These are phyloP conservation scores for Entomortierella lignicola DNA, from an alignment of 192 early-diverging fungal genomes.

Conservation along the genomic window DNA sequence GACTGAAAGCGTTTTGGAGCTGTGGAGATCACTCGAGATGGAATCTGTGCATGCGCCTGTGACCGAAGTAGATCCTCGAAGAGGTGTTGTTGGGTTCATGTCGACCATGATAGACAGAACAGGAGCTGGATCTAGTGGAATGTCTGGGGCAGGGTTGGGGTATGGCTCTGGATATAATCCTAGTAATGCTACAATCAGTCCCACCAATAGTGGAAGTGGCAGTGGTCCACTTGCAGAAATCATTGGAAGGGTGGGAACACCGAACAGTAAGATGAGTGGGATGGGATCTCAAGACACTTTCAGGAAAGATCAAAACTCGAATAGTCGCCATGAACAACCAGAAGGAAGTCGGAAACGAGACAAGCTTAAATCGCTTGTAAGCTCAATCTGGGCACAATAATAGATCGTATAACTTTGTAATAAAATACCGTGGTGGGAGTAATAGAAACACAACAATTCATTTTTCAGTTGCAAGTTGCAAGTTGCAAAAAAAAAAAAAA, in stretches of 20 bases:
- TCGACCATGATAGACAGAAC: slow-evolving; percentile 44
- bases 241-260: slow-evolving; percentile 24
- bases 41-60: slow-evolving; percentile 42
- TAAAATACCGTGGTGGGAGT: too few relatives aligned
- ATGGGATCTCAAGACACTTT: slow-evolving; percentile 4
- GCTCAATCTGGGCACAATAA: slow-evolving; percentile 46
- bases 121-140: slow-evolving; percentile 6
- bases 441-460: too few relatives aligned
- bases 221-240: slow-evolving; percentile 40
- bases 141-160: neutral
- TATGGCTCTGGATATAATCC: slow-evolving; percentile 21
- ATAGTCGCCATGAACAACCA: slow-evolving; percentile 16
- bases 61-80: slow-evolving; percentile 35
- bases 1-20: slow-evolving; percentile 35
- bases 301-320: slow-evolving; percentile 7
- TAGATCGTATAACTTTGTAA: neutral
- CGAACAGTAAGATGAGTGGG: neutral
- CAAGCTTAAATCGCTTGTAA: slow-evolving; percentile 46
- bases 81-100: slow-evolving; percentile 44
- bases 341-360: slow-evolving; percentile 42
- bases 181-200: neutral
- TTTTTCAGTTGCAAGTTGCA: too few relatives aligned
- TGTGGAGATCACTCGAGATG: slow-evolving; percentile 49
- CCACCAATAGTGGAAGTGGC: neutral
- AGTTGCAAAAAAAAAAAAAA: too few relatives aligned